Conservation (phyloP, 371 early-diverging fungal species). For the Rhizopus microsporus region DNA sequence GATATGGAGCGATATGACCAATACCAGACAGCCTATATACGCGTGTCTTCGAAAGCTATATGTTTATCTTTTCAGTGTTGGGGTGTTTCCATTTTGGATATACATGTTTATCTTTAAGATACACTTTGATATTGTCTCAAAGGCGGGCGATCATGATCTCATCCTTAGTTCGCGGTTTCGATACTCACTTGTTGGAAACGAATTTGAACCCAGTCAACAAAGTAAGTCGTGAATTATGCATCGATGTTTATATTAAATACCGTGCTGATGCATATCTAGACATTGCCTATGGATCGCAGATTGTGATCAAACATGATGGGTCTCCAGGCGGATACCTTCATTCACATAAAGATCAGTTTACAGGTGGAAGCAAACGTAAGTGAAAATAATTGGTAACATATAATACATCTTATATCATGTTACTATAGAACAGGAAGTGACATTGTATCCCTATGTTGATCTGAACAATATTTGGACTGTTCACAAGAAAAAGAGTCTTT, state of each 20-base stretch:
- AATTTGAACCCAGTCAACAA: conserved; percentile 25
- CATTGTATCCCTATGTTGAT: conserved; percentile 87
- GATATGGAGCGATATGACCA: conserved; percentile 81
- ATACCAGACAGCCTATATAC: conserved; percentile 56
- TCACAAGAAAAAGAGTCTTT: conserved; percentile 39
- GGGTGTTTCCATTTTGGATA: conserved; percentile 75
- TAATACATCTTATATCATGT: not conserved
- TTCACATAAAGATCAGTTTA: conserved; percentile 82
- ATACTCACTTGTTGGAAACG: conserved; percentile 32
- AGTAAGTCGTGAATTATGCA: conserved; percentile 10
- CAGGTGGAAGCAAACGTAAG: conserved; percentile 77
- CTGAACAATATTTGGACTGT: conserved; percentile 87
- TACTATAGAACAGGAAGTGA: conserved; percentile 85
- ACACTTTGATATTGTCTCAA: conserved; percentile 74
- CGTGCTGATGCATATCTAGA: conserved; percentile 40
- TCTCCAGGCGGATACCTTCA: conserved; percentile 82
- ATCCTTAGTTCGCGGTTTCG: conserved; percentile 81
- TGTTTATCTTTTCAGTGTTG: conserved; percentile 67
- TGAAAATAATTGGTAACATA: not conserved
- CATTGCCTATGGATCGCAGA: conserved; percentile 78
- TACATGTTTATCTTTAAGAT: conserved; percentile 80
- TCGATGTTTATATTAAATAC: not conserved
- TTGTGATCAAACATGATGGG: conserved; percentile 76
- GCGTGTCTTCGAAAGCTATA: conserved; percentile 41
- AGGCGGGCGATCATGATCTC: conserved; percentile 79